Evolutionary conservation across 495 filamentous ascomycete genomes (phyloP).

Genomic region (Penicillium simplicissimum): DNA sequence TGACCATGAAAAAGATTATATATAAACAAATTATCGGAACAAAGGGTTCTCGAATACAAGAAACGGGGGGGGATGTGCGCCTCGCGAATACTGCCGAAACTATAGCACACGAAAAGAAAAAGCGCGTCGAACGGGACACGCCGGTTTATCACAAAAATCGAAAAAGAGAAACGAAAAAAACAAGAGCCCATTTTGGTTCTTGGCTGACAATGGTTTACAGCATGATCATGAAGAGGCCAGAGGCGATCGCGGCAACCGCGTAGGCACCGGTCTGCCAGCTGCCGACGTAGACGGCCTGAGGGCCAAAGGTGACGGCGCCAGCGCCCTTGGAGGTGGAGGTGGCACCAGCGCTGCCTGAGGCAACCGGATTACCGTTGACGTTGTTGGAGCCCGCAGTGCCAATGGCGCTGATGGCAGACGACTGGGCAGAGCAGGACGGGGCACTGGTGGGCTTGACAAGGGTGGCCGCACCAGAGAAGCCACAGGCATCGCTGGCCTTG

Average conservation of each 20-base stretch:
- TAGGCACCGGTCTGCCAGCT: slow-evolving; percentile 68
- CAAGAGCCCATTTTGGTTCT: slow-evolving; percentile 4
- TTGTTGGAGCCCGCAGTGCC: slow-evolving; percentile 66
- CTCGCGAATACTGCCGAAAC: background rate
- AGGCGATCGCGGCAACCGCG: slow-evolving; percentile 61
- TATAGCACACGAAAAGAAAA: slow-evolving; percentile 5
- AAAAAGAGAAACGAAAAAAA: background rate
- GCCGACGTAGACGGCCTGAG: slow-evolving; percentile 61
- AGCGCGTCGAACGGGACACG: slow-evolving; percentile 1
- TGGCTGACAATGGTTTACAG: slow-evolving; percentile 52
- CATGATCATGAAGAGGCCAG: slow-evolving; percentile 74
- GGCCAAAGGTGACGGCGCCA: slow-evolving; percentile 45
- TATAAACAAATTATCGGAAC: slow-evolving; percentile 14
- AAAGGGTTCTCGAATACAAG: slow-evolving; percentile 16
- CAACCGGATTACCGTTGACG: slow-evolving; percentile 44
- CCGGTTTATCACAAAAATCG: slow-evolving; percentile 5
- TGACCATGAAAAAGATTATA: slow-evolving; percentile 13
- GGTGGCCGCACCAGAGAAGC: slow-evolving; percentile 60
- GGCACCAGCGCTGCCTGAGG: slow-evolving; percentile 45
- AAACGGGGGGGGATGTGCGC: slow-evolving; percentile 9
- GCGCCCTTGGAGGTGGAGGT: slow-evolving; percentile 44
- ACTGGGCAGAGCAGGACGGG: slow-evolving; percentile 50
- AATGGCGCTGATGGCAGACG: slow-evolving; percentile 51
- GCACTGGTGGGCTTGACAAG: slow-evolving; percentile 46
- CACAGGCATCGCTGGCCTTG: slow-evolving; percentile 56